Conservation (phyloP, 192 early-diverging fungal genomes). For the Linnemannia elongata region DNA sequence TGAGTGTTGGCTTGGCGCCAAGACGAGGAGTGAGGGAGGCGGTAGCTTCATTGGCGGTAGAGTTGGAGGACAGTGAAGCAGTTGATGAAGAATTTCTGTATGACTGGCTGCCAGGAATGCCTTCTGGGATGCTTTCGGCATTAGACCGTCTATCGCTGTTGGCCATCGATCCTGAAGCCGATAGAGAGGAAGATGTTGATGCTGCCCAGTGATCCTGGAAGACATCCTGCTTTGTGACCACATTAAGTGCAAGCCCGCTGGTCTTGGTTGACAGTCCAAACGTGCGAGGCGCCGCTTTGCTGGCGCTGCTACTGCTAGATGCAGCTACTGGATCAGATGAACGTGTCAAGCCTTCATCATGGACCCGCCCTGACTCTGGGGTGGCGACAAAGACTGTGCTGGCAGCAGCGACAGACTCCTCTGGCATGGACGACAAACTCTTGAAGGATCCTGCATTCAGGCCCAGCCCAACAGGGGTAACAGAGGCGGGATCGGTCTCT, state of each 20-base stretch:
- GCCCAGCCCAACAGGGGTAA: not conserved
- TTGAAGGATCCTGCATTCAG: not conserved
- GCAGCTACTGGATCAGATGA: not conserved
- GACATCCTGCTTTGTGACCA: constrained; percentile 44
- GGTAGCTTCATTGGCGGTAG: constrained; percentile 12
- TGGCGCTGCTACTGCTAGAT: not conserved
- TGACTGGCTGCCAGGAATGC: not conserved
- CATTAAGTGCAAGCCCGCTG: constrained; percentile 28
- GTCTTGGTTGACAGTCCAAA: constrained; percentile 23
- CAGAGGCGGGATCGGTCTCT: not conserved
- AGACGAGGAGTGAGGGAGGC: not conserved
- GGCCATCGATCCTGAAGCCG: constrained; percentile 25
- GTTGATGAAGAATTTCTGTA: constrained; percentile 12
- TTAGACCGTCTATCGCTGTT: constrained; percentile 20
- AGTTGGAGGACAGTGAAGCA: constrained; percentile 12
- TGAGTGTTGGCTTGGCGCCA: constrained; percentile 34
- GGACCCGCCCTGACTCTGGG: not conserved
- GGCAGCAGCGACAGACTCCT: not conserved
- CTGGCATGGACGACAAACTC: constrained; percentile 4
- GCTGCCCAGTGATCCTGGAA: constrained; percentile 42
- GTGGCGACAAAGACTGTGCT: not conserved
- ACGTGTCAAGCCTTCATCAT: not conserved
- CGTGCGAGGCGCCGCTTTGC: constrained; percentile 19
- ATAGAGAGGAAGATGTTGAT: constrained; percentile 18
- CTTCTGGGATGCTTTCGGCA: not conserved